phyloP scores from a whole-genome alignment of 108 stramenopile genomes.

The Pseudonitzschia multiseries region DNA sequence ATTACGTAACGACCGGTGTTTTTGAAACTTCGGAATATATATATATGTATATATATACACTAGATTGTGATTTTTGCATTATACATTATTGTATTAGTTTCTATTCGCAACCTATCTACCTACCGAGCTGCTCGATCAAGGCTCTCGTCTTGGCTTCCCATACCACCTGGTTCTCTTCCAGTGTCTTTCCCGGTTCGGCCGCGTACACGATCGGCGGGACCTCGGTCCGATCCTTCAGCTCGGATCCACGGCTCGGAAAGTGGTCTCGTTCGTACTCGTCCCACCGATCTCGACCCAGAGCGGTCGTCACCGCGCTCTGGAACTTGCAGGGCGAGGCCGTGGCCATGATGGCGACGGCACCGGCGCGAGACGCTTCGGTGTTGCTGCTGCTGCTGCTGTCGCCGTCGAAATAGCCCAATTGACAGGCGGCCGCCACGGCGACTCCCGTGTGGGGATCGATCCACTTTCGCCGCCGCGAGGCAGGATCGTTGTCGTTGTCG shows the following conservation, averaged over 20 bases:
- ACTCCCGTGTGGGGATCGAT: conserved; percentile 90
- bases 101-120: not conserved
- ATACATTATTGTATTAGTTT: not conserved
- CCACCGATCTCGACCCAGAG: conserved; percentile 66
- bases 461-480: conserved; percentile 32
- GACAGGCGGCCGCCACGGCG: conserved; percentile 67
- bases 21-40: too few species aligned
- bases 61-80: too few species aligned
- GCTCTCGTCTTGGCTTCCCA: conserved; percentile 44
- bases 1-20: too few species aligned
- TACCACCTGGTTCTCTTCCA: conserved; percentile 39
- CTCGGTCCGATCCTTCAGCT: conserved; percentile 24
- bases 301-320: conserved; percentile 57
- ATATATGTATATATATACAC: too few species aligned
- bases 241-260: conserved; percentile 55
- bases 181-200: conserved; percentile 1
- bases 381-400: not conserved
- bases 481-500: too few species aligned
- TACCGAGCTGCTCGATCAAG: conserved; percentile 19
- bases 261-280: conserved; percentile 36
- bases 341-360: conserved; percentile 61
- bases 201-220: conserved; percentile 29
- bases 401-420: conserved; percentile 46
- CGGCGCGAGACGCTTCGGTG: too few species aligned
- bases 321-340: conserved; percentile 90